Base-by-base conservation (phyloP, 495 filamentous ascomycete genomes). In the Annulohypoxylon moriforme region DNA sequence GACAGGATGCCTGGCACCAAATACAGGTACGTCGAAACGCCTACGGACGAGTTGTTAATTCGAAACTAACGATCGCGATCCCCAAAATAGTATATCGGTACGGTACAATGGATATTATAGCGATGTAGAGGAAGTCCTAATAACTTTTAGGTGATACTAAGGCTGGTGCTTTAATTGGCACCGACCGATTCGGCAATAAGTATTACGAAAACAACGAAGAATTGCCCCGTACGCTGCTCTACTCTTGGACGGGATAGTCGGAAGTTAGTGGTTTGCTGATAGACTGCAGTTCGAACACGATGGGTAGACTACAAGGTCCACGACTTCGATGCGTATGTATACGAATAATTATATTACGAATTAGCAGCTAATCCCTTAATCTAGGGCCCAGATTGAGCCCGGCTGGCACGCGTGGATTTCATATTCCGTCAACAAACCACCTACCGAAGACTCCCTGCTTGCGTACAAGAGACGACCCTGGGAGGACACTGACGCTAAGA, bases 371-470 rank as follows among this genome's bases (percentile, higher is more conserved):
- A 75, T 60, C 0, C 55, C 40, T 29, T 46, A 25, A 9, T 44
- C 16, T 36, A 93, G 89, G 29, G 82, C 88, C 64, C 94, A 98
- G 47, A 91, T 98, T 77, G 96, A 99, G 81, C 96, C 96, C 18
- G 93, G 94, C 83, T 99, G 96, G 94, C 96, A 98, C 81, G 93
- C 93, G 22, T 99, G 96, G 96, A 93, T 98, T 74, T 91, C 92
- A 49, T 98, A 99, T 82, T 82, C 92, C 81, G 90, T 96, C 63
- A 94, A 98, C 80, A 90, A 93, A 78, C 91, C 94, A 24, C 96
- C 96, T 4, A 86, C 84, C 22, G 77, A 89, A 72, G 96, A 99
- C 79, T 85, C 91, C 34, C 72, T 94, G 68, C 70, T 94, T 27
- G 86, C 90, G 76, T 84, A 87, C 25, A 83, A 87, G 60, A 76